Evolutionary conservation across 495 filamentous ascomycete species (phyloP).

Genomic region (Apodospora peruviana): DNA sequence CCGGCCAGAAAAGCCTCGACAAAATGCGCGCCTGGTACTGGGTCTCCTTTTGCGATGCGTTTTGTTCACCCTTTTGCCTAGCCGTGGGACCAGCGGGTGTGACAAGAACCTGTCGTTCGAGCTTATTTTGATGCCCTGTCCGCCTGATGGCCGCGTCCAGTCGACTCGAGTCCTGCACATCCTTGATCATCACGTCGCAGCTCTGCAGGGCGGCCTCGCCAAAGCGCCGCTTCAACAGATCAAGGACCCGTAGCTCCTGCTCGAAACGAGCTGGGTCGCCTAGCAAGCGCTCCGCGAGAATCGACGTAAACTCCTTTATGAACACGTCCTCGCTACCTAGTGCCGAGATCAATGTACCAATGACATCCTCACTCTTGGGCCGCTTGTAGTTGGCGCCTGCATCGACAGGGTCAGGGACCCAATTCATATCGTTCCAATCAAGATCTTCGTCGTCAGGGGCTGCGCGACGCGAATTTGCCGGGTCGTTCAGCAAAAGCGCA

Average conservation of each 20-base stretch:
- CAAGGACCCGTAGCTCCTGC: conserved; percentile 70
- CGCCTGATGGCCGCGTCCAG: conserved; percentile 61
- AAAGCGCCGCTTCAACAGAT: conserved; percentile 82
- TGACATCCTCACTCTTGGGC: conserved; percentile 85
- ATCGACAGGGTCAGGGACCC: conserved; percentile 88
- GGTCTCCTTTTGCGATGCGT: conserved; percentile 13
- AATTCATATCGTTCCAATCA: conserved; percentile 85
- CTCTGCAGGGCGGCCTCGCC: conserved; percentile 80
- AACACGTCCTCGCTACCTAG: conserved; percentile 85
- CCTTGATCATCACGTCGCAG: conserved; percentile 94
- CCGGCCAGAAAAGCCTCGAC: conserved; percentile 92
- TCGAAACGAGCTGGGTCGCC: conserved; percentile 63
- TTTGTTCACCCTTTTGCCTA: conserved; percentile 18
- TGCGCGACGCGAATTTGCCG: conserved; percentile 44
- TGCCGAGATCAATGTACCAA: conserved; percentile 79
- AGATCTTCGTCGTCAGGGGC: conserved; percentile 57
- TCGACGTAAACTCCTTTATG: conserved; percentile 84
- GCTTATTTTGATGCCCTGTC: conserved; percentile 21
- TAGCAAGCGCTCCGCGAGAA: conserved; percentile 77
- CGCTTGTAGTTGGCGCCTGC: conserved; percentile 87
- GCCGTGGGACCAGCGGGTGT: conserved; percentile 25
- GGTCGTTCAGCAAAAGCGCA: conserved; percentile 63
- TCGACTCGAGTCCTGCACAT: conserved; percentile 79
- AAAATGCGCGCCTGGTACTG: conserved; percentile 74
- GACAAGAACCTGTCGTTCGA: conserved; percentile 15